Conservation (phyloP, 1,284 basidiomycete species). For the Cutaneotrichosporon mucoides region DNA sequence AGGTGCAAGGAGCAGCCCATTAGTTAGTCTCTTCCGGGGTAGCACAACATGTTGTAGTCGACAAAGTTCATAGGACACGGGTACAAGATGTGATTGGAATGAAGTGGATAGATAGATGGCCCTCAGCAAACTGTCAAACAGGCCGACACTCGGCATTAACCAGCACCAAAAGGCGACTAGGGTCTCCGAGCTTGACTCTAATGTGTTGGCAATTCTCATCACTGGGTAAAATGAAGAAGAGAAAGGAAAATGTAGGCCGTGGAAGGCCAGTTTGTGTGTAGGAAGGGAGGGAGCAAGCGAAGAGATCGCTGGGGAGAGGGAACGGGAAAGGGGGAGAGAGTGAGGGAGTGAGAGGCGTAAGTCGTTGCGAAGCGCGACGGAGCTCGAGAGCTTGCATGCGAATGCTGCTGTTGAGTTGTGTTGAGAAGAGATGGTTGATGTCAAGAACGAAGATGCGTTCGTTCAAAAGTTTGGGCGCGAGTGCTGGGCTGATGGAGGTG, state of each 20-base stretch:
- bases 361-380: not conserved
- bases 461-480: not conserved
- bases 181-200: conserved; percentile 31
- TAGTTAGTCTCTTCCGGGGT: too few species aligned
- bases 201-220: conserved; percentile 29
- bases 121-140: conserved; percentile 27
- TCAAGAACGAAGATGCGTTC: not conserved
- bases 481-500: not conserved
- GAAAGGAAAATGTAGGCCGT: not conserved
- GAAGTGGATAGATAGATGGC: not conserved
- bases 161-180: conserved; percentile 21
- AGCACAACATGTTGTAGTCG: not conserved
- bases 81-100: not conserved
- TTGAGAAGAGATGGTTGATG: not conserved
- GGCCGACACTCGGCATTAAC: conserved; percentile 27
- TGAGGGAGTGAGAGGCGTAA: not conserved
- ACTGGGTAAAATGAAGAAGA: conserved; percentile 9
- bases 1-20: too few species aligned
- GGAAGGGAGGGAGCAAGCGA: too few species aligned
- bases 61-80: not conserved
- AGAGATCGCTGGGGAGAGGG: too few species aligned
- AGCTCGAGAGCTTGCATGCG: conserved; percentile 1
- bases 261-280: not conserved
- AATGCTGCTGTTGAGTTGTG: not conserved
- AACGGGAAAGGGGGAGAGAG: not conserved